phyloP scores from a whole-genome alignment of 192 early-diverging fungal species.

The Funneliformis mosseae region DNA sequence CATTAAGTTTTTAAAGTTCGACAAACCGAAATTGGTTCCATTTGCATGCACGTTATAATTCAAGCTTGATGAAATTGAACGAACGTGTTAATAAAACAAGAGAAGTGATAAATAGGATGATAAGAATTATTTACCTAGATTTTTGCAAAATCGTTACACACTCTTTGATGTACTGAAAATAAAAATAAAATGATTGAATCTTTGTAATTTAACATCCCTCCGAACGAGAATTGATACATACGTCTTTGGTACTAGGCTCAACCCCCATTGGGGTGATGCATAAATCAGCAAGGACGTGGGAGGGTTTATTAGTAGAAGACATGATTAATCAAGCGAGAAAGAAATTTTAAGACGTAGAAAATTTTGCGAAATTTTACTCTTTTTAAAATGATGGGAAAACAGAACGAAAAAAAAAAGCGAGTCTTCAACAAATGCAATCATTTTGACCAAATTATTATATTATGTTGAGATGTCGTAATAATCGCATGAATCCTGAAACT shows the following conservation, averaged over 20 bases:
- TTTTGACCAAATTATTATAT: too few species aligned
- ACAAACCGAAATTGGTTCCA: constrained; percentile 18
- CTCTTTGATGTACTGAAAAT: too few species aligned
- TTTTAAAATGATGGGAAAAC: neutral
- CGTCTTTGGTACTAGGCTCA: neutral
- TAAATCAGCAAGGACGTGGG: constrained; percentile 16
- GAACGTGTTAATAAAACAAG: neutral
- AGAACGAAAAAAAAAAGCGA: too few species aligned
- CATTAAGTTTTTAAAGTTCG: neutral
- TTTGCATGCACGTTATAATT: neutral
- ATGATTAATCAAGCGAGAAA: neutral
- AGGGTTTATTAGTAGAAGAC: neutral
- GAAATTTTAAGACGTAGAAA: neutral
- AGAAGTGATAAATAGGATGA: neutral
- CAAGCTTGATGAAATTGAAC: neutral
- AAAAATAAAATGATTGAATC: too few species aligned
- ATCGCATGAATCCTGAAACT: too few species aligned
- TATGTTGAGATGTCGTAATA: too few species aligned
- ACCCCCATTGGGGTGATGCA: neutral
- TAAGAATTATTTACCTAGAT: neutral
- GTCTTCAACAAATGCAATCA: too few species aligned
- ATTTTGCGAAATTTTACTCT: too few species aligned
- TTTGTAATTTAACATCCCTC: neutral
- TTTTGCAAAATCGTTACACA: too few species aligned
- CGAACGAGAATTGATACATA: neutral